These are phyloP conservation scores for Cordyceps farinosa DNA, from an alignment of 2,329 filamentous ascomycete genomes.

Conservation along the genomic window DNA sequence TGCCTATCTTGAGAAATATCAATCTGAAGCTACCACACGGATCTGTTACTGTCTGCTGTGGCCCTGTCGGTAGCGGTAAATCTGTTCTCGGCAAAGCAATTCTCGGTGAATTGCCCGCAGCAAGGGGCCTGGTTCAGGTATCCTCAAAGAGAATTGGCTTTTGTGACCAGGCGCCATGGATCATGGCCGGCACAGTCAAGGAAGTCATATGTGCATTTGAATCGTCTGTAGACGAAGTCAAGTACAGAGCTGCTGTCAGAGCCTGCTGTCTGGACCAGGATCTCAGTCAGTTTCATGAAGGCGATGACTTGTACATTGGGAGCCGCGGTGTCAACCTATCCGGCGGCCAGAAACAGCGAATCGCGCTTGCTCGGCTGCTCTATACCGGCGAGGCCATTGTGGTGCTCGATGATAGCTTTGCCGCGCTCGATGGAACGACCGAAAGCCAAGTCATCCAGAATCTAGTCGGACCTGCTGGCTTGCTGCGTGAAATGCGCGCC, in stretches of 20 bases:
- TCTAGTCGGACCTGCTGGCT: conserved; percentile 24
- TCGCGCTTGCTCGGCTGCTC: conserved; percentile 20
- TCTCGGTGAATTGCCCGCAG: conserved; percentile 2
- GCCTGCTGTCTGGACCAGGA: conserved; percentile 15
- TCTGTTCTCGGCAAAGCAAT: conserved; percentile 11
- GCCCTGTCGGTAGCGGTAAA: conserved; percentile 15
- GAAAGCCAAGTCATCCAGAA: conserved; percentile 20
- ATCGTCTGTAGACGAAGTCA: background rate
- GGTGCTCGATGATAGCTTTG: conserved; percentile 23
- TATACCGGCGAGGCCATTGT: conserved; percentile 17
- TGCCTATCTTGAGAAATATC: conserved; percentile 2
- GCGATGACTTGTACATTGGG: conserved; percentile 6
- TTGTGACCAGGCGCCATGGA: conserved; percentile 15
- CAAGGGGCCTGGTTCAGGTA: background rate
- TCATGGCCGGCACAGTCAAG: conserved; percentile 10
- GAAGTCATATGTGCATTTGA: conserved; percentile 11
- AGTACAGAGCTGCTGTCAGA: background rate
- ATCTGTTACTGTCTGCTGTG: conserved; percentile 14
- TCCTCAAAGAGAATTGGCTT: conserved; percentile 4
- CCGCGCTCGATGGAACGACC: conserved; percentile 21
- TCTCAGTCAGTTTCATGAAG: background rate
- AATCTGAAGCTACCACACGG: background rate
- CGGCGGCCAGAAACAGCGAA: conserved; percentile 17
- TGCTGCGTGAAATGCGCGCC: conserved; percentile 26
- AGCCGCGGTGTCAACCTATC: conserved; percentile 15